Evolutionary conservation across 176 grass and related monocot genomes (phyloP).

Genomic region (Oropetium thomaeum): DNA sequence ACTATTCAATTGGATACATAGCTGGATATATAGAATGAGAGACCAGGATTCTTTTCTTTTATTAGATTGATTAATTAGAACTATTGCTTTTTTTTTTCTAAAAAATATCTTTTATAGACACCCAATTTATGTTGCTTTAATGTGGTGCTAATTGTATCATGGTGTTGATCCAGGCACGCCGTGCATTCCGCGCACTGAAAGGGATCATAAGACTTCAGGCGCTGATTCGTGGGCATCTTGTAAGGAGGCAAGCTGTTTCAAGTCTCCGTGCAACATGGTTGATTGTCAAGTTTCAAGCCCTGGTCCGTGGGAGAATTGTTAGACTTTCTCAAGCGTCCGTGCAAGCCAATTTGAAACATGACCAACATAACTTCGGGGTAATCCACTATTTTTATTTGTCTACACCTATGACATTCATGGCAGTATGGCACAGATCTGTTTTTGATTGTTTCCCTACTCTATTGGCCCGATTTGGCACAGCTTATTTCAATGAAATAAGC

Average conservation of each 20-base stretch:
- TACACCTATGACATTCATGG: neutral
- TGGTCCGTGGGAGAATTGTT: constrained; percentile 57
- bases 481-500: too few relatives aligned
- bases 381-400: constrained; percentile 3
- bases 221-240: constrained; percentile 77
- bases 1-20: too few relatives aligned
- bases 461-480: too few relatives aligned
- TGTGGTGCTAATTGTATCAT: neutral
- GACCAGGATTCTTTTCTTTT: too few relatives aligned
- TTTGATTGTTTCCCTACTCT: neutral
- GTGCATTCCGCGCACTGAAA: constrained; percentile 72
- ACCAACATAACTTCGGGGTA: constrained; percentile 38
- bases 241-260: constrained; percentile 87
- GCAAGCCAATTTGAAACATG: constrained; percentile 30
- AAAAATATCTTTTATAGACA: neutral
- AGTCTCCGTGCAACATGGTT: constrained; percentile 65
- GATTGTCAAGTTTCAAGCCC: constrained; percentile 79
- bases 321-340: constrained; percentile 40
- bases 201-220: constrained; percentile 85
- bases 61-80: too few relatives aligned
- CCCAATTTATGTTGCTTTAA: neutral
- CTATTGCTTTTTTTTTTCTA: too few relatives aligned
- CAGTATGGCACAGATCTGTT: neutral
- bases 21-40: too few relatives aligned
- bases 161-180: constrained; percentile 56